phyloP scores from a whole-genome alignment of 2,329 filamentous ascomycete species.

The Davidsoniella neocaledoniae region DNA sequence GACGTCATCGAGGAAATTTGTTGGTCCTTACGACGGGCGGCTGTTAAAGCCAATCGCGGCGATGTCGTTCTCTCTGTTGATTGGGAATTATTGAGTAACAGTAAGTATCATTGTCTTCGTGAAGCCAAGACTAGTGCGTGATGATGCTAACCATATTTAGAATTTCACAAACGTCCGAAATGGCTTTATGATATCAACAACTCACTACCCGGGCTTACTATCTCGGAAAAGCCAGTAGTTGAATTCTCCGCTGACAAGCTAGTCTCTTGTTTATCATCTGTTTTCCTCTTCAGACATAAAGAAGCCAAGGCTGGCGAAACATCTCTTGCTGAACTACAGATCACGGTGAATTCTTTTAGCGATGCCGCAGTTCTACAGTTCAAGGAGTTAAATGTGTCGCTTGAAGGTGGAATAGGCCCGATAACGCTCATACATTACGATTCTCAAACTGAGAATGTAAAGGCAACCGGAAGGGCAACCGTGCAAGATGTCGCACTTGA shows the following conservation, averaged over 20 bases:
- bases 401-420: constrained; percentile 40
- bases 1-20: constrained; percentile 41
- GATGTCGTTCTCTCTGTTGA: constrained; percentile 44
- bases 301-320: constrained; percentile 45
- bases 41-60: constrained; percentile 32
- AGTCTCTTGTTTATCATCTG: constrained; percentile 35
- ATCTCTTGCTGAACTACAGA: constrained; percentile 38
- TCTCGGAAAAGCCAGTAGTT: constrained; percentile 30
- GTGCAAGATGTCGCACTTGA: constrained; percentile 18
- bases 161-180: constrained; percentile 34
- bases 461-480: constrained; percentile 15
- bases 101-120: constrained; percentile 24
- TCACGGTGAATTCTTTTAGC: constrained; percentile 38
- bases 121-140: background rate
- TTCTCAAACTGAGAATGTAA: constrained; percentile 8
- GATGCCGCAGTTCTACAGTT: constrained; percentile 35
- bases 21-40: constrained; percentile 43
- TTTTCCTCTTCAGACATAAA: constrained; percentile 40
- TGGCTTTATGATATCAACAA: constrained; percentile 46
- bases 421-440: constrained; percentile 33
- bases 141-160: constrained; percentile 19
- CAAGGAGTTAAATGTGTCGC: constrained; percentile 34
- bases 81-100: constrained; percentile 45
- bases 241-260: constrained; percentile 33
- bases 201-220: constrained; percentile 33